Percentiles rank a stretch among this genome's conserved stretches.
phyloP scores from a whole-genome alignment of 2,329 filamentous ascomycete species.

The Cladosporium halotolerans region DNA sequence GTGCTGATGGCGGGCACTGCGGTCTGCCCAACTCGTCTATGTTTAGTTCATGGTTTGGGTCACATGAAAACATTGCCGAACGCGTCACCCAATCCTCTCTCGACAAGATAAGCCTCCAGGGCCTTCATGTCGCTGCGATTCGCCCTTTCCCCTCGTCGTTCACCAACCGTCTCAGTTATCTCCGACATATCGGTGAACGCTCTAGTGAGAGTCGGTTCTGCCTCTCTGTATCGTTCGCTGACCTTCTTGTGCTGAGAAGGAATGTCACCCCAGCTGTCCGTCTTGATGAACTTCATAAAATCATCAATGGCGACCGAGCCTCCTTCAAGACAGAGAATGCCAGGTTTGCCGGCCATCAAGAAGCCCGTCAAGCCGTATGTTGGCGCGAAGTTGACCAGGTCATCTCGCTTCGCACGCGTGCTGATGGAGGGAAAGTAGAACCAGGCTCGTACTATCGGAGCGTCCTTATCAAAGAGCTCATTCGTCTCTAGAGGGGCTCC shows the following conservation, averaged over 20 bases:
- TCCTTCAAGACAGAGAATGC: slow-evolving; percentile 49
- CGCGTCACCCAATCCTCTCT: slow-evolving; percentile 39
- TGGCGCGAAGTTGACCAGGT: slow-evolving; percentile 50
- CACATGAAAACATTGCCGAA: slow-evolving; percentile 38
- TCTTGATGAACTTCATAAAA: slow-evolving; percentile 60
- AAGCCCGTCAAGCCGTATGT: slow-evolving; percentile 52
- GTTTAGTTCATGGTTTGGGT: not conserved
- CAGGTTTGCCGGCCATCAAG: slow-evolving; percentile 55
- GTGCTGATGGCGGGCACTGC: too few species aligned
- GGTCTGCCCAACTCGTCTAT: too few species aligned
- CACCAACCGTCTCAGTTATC: slow-evolving; percentile 48
- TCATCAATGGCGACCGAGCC: slow-evolving; percentile 44
- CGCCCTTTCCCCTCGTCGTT: slow-evolving; percentile 40
- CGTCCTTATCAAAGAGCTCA: not conserved
- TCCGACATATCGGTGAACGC: slow-evolving; percentile 52
- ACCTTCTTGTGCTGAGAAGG: slow-evolving; percentile 58
- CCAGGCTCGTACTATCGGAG: slow-evolving; percentile 48
- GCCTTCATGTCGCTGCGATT: slow-evolving; percentile 51
- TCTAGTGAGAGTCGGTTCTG: slow-evolving; percentile 25
- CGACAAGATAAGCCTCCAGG: slow-evolving; percentile 45
- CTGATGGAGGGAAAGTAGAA: slow-evolving; percentile 59
- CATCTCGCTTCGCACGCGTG: slow-evolving; percentile 53
- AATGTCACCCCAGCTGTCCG: slow-evolving; percentile 58
- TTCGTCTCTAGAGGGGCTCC: not conserved
- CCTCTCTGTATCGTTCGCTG: slow-evolving; percentile 49